A percentile compares a stretch with the other conserved stretches of the same genome.
These are phyloP conservation scores for Pleurotus pulmonarius DNA, from an alignment of 768 basidiomycete genomes.

Conservation along the genomic window DNA sequence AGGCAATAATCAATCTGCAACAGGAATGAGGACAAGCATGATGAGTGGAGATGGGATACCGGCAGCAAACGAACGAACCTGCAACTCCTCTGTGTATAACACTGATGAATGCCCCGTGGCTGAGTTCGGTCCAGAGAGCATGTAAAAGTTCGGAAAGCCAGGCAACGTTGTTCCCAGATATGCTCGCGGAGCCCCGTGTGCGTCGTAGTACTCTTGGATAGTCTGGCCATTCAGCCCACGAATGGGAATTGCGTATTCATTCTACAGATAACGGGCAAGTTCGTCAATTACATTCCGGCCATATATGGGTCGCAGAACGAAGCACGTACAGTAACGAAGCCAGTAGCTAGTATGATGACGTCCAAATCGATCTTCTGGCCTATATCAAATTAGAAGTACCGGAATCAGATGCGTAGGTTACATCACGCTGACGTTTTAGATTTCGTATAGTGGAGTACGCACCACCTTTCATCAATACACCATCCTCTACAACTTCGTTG, in stretches of 20 bases:
- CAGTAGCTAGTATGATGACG: conserved; percentile 37
- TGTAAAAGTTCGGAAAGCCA: conserved; percentile 44
- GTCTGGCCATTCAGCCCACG: conserved; percentile 25
- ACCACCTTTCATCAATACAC: conserved; percentile 39
- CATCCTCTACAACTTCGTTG: conserved; percentile 32
- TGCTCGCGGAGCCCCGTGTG: conserved; percentile 37
- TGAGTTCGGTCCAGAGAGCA: conserved; percentile 39
- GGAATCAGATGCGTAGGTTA: no score
- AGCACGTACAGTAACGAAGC: conserved; percentile 24
- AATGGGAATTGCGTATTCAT: conserved; percentile 29
- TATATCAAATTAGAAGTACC: conserved; percentile 8
- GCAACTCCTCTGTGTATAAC: conserved; percentile 36
- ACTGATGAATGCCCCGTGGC: conserved; percentile 41
- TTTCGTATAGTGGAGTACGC: background rate
- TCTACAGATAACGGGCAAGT: conserved; percentile 15
- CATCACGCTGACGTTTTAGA: no score
- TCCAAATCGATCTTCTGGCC: conserved; percentile 35
- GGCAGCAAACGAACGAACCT: conserved; percentile 20
- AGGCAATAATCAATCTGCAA: conserved; percentile 38
- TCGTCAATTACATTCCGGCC: background rate
- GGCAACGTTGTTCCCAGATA: conserved; percentile 41
- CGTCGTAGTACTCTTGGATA: conserved; percentile 36
- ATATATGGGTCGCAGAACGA: background rate
- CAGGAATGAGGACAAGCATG: no score
- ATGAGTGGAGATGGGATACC: no score